phyloP scores from a whole-genome alignment of 1,139 yeast species.

The Yamadazyma diospyri region DNA sequence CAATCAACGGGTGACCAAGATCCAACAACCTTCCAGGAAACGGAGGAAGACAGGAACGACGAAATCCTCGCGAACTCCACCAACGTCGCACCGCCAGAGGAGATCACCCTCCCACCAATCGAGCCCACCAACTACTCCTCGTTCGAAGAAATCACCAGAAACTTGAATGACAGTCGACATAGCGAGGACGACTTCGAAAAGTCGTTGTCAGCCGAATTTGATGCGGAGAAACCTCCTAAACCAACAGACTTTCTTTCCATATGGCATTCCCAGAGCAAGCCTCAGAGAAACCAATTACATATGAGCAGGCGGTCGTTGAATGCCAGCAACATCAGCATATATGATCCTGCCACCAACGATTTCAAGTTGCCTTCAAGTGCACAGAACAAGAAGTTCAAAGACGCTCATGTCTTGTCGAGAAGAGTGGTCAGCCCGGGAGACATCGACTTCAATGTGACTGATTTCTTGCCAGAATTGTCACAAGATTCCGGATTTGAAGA shows the following conservation, averaged over 20 bases:
- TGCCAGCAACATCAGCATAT: conserved; percentile 13
- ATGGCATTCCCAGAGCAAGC: conserved; percentile 40
- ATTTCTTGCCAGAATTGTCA: conserved; percentile 44
- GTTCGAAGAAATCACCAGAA: conserved; percentile 36
- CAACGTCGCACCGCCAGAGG: conserved; percentile 39
- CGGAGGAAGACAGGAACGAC: conserved; percentile 7
- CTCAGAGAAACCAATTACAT: conserved; percentile 8
- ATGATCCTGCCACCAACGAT: conserved; percentile 15
- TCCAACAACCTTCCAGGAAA: not conserved
- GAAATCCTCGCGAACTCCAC: conserved; percentile 40
- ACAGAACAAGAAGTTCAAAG: conserved; percentile 35
- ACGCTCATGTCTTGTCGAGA: conserved; percentile 43
- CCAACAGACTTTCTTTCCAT: conserved; percentile 35
- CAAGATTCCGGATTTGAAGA: conserved; percentile 47
- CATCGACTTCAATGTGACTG: conserved; percentile 37
- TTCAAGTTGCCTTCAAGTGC: conserved; percentile 23
- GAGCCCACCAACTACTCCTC: conserved; percentile 30
- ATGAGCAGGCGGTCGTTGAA: conserved; percentile 10
- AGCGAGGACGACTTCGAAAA: conserved; percentile 31
- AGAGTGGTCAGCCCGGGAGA: conserved; percentile 38
- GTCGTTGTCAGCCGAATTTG: conserved; percentile 43
- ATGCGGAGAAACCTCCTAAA: conserved; percentile 22
- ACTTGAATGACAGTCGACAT: conserved; percentile 15
- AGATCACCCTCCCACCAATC: conserved; percentile 36
- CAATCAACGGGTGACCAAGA: not conserved